Conservation (phyloP, 1,284 basidiomycete genomes). For the Puccinia hordei region DNA sequence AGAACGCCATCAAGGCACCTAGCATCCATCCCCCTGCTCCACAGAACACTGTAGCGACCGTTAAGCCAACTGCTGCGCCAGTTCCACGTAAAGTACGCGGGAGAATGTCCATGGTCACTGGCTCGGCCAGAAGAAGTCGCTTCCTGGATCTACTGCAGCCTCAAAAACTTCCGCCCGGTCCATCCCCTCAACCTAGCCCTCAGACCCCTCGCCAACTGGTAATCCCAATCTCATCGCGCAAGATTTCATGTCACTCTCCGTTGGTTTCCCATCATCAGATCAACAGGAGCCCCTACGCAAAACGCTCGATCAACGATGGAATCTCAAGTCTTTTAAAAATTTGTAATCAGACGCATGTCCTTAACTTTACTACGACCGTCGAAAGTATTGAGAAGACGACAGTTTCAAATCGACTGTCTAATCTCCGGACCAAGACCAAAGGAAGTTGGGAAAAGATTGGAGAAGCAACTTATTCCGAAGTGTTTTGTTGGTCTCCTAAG, state of each 20-base stretch:
- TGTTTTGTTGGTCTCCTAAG: constrained; percentile 32
- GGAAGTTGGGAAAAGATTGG: constrained; percentile 42
- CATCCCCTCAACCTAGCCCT: background rate
- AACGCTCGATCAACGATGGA: constrained; percentile 10
- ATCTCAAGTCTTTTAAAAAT: constrained; percentile 33
- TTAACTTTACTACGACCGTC: constrained; percentile 30
- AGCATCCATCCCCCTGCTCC: background rate
- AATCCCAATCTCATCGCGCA: constrained; percentile 6
- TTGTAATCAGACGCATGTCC: constrained; percentile 32
- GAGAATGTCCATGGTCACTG: constrained; percentile 37
- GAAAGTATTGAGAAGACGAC: background rate
- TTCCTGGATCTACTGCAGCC: background rate
- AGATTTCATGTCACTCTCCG: constrained; percentile 17
- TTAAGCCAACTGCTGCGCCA: background rate
- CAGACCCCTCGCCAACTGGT: constrained; percentile 5
- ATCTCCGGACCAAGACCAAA: constrained; percentile 9
- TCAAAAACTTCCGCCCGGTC: background rate
- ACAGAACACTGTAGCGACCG: background rate
- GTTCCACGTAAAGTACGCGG: constrained; percentile 32
- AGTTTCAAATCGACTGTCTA: constrained; percentile 9
- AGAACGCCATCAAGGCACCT: background rate
- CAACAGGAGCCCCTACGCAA: background rate
- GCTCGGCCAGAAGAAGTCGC: constrained; percentile 35
- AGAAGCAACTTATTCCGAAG: constrained; percentile 48
- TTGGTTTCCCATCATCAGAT: constrained; percentile 12